Evolutionary conservation across 2,329 filamentous ascomycete species (phyloP), one percentile per base, ranked within the genome.

Genomic region (Aplosporella prunicola): DNA sequence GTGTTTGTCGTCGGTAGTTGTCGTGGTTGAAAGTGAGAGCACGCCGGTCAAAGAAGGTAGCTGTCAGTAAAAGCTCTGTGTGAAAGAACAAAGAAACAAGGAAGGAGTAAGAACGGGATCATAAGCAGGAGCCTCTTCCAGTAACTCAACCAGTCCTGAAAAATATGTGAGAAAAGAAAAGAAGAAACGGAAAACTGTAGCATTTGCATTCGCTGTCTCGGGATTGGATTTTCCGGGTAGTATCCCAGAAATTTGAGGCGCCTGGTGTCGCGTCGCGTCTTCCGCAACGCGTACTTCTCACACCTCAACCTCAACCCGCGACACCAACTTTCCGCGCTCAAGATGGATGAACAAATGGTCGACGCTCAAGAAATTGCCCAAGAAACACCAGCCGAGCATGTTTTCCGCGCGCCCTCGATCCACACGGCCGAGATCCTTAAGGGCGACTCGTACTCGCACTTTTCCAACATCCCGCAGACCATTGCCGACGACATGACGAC

Each of bases 341-440:
- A 3, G 10, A 58, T 60, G 55, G 43, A 47, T 20, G 56, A 57
- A 20, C 28, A 26, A 14, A 32, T 36, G 22, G 9, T 32, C 7
- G 44, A 45, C 3, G 46, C 47, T 14, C 54, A 58, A 35, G 54
- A 58, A 1, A 52, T 56, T 35, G 55, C 56, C 32, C 48, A 47
- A 20, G 57, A 61, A 33, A 60, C 57, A 1, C 58, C 56, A 4
- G 43, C 50, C 3, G 44, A 54, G 18, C 49, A 54, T 32, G 52
- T 67, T 42, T 70, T 70, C 53, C 63, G 63, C 43, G 60, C 67
- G 10, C 66, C 67, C 6, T 70, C 67, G 2, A 61, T 71, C 40
- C 37, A 60, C 44, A 56, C 50, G 29, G 26, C 46, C 20, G 48
- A 57, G 20, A 53, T 68, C 23, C 50, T 66, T 8, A 45, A 52